A percentile compares a stretch with the other conserved stretches of the same genome.
Conservation (phyloP, 1,284 basidiomycete species). For the Ustilago esculenta region DNA sequence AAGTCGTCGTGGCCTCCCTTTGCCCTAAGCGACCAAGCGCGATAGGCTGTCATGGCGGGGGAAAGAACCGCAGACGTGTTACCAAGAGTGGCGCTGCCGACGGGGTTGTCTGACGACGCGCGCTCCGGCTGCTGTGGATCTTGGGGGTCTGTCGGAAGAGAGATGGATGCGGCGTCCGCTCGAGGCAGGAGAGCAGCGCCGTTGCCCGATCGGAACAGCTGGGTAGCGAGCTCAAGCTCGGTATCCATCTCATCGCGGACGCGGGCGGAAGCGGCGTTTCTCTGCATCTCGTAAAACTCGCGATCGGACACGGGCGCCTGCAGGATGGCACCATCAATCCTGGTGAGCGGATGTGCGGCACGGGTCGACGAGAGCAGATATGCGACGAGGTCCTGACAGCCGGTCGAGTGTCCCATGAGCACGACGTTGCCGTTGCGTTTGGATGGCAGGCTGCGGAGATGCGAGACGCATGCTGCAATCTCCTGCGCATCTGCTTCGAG, state of each 20-base stretch:
- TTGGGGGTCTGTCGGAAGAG: conserved; percentile 13
- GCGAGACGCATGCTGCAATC: conserved; percentile 39
- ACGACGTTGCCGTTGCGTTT: conserved; percentile 46
- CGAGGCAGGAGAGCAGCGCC: conserved; percentile 29
- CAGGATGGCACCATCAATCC: conserved; percentile 55
- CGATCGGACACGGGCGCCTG: conserved; percentile 64
- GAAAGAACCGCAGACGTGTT: conserved; percentile 45
- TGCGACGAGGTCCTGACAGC: conserved; percentile 60
- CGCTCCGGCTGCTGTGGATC: not conserved
- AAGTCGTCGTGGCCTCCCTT: conserved; percentile 60
- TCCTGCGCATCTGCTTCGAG: conserved; percentile 64
- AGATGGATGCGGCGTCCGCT: not conserved
- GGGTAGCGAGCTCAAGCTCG: conserved; percentile 23
- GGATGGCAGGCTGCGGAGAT: conserved; percentile 20
- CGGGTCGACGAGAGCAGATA: conserved; percentile 31
- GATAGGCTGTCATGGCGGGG: conserved; percentile 61
- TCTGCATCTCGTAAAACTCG: conserved; percentile 47
- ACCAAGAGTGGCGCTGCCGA: conserved; percentile 5
- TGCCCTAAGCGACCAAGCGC: conserved; percentile 53
- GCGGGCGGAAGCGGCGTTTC: not conserved
- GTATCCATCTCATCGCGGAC: conserved; percentile 12
- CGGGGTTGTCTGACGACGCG: not conserved
- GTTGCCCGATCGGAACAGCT: conserved; percentile 15
- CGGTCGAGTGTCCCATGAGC: conserved; percentile 64
- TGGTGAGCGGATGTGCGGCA: not conserved